Evolutionary conservation across 768 basidiomycete genomes (phyloP).

Genomic region (Sporobolomyces roseus): DNA sequence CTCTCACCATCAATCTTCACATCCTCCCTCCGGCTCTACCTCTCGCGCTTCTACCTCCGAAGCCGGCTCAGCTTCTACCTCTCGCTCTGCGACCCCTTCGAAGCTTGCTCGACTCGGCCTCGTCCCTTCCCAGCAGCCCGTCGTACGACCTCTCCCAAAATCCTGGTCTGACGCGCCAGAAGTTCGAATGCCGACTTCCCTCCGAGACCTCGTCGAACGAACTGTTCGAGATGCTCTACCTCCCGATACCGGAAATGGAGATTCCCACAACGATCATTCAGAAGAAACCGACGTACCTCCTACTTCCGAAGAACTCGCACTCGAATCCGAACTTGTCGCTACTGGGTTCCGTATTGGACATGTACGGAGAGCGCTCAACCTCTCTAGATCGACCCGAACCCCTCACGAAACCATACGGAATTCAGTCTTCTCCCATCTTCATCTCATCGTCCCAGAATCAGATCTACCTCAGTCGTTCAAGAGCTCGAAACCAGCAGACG

Average conservation of each 20-base stretch:
- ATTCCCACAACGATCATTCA: slow-evolving; percentile 53
- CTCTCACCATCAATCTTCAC: background rate
- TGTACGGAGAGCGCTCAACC: slow-evolving; percentile 53
- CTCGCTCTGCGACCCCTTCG: background rate
- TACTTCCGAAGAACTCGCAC: slow-evolving; percentile 51
- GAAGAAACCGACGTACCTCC: slow-evolving; percentile 5
- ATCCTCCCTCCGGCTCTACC: background rate
- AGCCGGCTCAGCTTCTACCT: slow-evolving; percentile 4
- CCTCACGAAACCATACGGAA: slow-evolving; percentile 60
- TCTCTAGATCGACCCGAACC: slow-evolving; percentile 55
- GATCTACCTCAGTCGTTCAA: slow-evolving; percentile 62
- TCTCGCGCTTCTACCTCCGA: background rate
- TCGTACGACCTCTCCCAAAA: slow-evolving; percentile 21
- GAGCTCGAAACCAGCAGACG: slow-evolving; percentile 29
- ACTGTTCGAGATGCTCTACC: slow-evolving; percentile 66
- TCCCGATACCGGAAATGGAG: slow-evolving; percentile 49
- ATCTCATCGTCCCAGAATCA: slow-evolving; percentile 78
- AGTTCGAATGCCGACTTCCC: slow-evolving; percentile 71
- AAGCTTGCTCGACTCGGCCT: background rate
- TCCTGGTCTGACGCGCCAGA: slow-evolving; percentile 55
- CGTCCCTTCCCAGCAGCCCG: background rate
- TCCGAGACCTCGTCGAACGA: slow-evolving; percentile 76
- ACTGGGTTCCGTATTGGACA: slow-evolving; percentile 63
- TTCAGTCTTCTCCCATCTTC: slow-evolving; percentile 76
- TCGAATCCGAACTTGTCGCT: slow-evolving; percentile 58